A percentile compares a stretch with the other conserved stretches of the same genome.
These are phyloP conservation scores for Acacia acuminata DNA, from an alignment of 306 rosid species.

Conservation along the genomic window DNA sequence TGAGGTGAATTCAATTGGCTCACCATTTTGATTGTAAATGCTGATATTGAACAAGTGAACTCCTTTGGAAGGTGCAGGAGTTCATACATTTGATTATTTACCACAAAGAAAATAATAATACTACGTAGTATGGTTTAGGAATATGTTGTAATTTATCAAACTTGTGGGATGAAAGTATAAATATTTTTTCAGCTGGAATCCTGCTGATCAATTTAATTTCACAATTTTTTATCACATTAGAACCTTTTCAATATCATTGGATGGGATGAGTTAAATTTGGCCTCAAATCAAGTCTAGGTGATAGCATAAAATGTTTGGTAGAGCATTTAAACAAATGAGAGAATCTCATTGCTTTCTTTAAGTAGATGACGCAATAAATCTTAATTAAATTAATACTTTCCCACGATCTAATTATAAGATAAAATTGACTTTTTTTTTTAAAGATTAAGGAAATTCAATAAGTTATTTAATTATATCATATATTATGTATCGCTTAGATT, in stretches of 20 bases:
- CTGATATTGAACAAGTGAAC: not conserved
- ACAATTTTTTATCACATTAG: not conserved
- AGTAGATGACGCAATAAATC: not conserved
- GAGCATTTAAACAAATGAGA: not conserved
- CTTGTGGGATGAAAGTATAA: not conserved
- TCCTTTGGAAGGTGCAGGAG: conserved; percentile 16
- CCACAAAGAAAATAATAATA: not conserved
- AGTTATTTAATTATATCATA: too few species aligned
- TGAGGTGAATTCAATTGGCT: conserved; percentile 1
- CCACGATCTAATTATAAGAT: too few species aligned
- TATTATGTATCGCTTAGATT: too few species aligned
- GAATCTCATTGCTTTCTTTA: not conserved
- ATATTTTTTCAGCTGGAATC: not conserved
- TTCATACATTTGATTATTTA: conserved; percentile 39
- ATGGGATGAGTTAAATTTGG: not conserved
- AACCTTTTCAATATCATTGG: not conserved
- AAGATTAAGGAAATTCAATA: too few species aligned
- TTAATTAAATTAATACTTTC: not conserved
- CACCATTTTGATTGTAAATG: conserved; percentile 19
- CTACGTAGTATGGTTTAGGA: not conserved
- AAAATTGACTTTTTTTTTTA: too few species aligned
- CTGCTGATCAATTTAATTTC: not conserved
- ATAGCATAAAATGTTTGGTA: not conserved
- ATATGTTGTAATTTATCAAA: not conserved
- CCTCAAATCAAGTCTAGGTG: not conserved